A percentile compares a stretch with the other conserved stretches of the same genome.
phyloP scores from a whole-genome alignment of 805 yeast species.

The Candida piceae region DNA sequence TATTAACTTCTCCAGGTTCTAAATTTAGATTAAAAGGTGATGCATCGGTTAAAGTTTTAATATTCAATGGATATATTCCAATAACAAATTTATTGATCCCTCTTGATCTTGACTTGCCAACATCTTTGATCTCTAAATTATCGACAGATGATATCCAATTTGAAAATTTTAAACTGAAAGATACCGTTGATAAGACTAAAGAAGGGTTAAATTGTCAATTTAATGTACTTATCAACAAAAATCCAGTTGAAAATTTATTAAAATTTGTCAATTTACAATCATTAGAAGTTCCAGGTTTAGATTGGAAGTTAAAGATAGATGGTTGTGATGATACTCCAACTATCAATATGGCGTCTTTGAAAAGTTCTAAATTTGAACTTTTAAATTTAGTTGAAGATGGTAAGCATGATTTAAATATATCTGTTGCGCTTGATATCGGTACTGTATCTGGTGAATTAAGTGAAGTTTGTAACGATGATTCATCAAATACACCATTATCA shows the following conservation, averaged over 20 bases:
- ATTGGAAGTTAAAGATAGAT: conserved; percentile 33
- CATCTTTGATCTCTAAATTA: conserved; percentile 18
- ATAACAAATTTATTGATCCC: conserved; percentile 27
- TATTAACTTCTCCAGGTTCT: conserved; percentile 28
- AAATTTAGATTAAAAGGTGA: conserved; percentile 31
- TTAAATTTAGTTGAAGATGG: not conserved
- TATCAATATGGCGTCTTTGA: conserved; percentile 25
- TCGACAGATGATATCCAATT: conserved; percentile 20
- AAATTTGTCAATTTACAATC: conserved; percentile 4
- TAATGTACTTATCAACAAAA: conserved; percentile 9
- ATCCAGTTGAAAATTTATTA: conserved; percentile 13
- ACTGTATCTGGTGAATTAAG: conserved; percentile 6
- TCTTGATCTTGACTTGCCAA: conserved; percentile 27
- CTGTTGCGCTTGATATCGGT: conserved; percentile 9
- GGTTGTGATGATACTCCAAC: conserved; percentile 31
- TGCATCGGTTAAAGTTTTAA: conserved; percentile 27
- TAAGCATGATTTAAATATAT: conserved; percentile 7
- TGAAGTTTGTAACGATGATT: conserved; percentile 6
- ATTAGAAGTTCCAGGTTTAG: conserved; percentile 29
- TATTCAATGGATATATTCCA: conserved; percentile 31
- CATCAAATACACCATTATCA: conserved; percentile 14
- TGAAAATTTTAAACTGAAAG: conserved; percentile 19
- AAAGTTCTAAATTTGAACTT: conserved; percentile 12
- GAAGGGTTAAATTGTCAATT: conserved; percentile 24
- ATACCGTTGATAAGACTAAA: conserved; percentile 12